These are phyloP conservation scores for Jaenimonas drosophilae DNA, from an alignment of 208 protist species.

Conservation along the genomic window DNA sequence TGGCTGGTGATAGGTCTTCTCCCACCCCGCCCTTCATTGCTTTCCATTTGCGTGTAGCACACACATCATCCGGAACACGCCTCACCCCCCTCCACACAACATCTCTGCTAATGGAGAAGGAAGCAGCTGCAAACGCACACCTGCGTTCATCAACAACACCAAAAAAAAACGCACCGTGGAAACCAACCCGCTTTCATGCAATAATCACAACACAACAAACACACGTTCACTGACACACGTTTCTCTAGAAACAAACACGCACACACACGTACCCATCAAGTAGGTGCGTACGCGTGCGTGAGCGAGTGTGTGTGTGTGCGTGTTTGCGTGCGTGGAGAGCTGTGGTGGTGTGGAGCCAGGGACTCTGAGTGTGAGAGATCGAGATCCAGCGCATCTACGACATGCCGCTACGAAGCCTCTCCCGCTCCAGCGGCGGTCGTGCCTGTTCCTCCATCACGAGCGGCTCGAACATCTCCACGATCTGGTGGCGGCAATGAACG, in stretches of 20 bases:
- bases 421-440: slow-evolving; percentile 2
- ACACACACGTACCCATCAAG: neutral
- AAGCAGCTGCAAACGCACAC: no score
- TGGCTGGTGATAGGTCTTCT: no score
- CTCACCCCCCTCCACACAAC: no score
- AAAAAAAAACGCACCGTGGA: no score
- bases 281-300: neutral
- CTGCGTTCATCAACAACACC: no score
- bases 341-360: neutral
- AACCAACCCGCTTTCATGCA: no score
- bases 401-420: neutral
- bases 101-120: no score
- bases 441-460: slow-evolving; percentile 36
- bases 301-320: slow-evolving; percentile 3
- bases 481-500: slow-evolving; percentile 59
- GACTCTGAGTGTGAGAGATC: neutral
- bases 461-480: slow-evolving; percentile 78
- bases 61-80: no score
- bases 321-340: neutral
- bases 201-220: neutral
- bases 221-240: no score
- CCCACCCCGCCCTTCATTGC: no score
- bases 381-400: neutral
- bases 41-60: no score
- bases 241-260: slow-evolving; percentile 2